Conservation (phyloP, 2,329 filamentous ascomycete genomes). For the Sporothrix curviconia region DNA sequence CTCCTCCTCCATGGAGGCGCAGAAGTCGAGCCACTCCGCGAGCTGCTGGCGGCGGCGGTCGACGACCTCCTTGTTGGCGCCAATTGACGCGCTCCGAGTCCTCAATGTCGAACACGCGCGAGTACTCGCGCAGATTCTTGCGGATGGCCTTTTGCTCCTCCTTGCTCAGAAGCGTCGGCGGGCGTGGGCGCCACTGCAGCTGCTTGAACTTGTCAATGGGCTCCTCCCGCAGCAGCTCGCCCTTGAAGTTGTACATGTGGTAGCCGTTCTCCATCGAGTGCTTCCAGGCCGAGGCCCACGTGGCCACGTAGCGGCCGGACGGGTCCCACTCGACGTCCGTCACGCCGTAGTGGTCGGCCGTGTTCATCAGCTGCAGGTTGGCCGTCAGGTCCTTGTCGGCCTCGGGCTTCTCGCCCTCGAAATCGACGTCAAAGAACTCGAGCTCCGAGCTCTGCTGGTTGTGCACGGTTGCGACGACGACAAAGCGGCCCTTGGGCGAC, state of each 20-base stretch:
- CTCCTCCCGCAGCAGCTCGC: conserved; percentile 81
- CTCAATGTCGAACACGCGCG: conserved; percentile 87
- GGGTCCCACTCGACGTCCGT: conserved; percentile 98
- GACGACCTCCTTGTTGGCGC: conserved; percentile 88
- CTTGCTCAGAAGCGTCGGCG: conserved; percentile 83
- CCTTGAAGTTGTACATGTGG: conserved; percentile 95
- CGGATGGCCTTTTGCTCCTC: conserved; percentile 97
- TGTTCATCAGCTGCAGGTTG: conserved; percentile 92
- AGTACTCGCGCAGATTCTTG: conserved; percentile 97
- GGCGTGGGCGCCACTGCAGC: conserved; percentile 87
- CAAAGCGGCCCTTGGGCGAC: conserved; percentile 92
- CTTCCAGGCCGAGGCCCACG: conserved; percentile 91
- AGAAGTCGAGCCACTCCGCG: conserved; percentile 84
- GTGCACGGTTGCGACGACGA: conserved; percentile 86
- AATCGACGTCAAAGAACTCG: conserved; percentile 97
- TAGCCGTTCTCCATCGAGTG: conserved; percentile 99
- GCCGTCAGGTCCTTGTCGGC: conserved; percentile 89
- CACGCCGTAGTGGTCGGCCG: conserved; percentile 90
- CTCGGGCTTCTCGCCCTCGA: conserved; percentile 92
- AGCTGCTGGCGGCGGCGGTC: conserved; percentile 77
- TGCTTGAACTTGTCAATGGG: conserved; percentile 97
- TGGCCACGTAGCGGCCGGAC: conserved; percentile 87
- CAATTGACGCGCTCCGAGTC: conserved; percentile 89
- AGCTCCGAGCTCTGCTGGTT: conserved; percentile 92
- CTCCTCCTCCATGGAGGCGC: conserved; percentile 65